Evolutionary conservation across 306 rosid species (phyloP).

Genomic region (Rosa chinensis): DNA sequence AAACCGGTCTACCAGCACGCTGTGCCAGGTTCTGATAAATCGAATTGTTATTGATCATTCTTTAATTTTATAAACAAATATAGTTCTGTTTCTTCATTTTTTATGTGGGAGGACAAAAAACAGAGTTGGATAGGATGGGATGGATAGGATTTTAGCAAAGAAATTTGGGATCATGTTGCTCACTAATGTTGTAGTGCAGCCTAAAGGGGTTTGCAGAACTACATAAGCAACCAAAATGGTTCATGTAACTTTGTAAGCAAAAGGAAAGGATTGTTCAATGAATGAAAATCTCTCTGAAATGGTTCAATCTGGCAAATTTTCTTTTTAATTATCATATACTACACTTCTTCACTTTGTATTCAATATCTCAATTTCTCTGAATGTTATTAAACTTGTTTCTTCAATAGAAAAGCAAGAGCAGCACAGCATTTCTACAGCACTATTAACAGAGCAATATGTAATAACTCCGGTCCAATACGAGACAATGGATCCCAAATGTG

Average conservation of each 20-base stretch:
- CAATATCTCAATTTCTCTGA: neutral
- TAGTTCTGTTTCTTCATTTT: slow-evolving; percentile 10
- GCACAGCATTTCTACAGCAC: neutral
- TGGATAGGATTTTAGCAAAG: slow-evolving; percentile 12
- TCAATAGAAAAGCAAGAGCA: neutral
- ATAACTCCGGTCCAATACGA: neutral
- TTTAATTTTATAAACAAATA: slow-evolving; percentile 24
- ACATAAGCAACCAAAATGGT: slow-evolving; percentile 10
- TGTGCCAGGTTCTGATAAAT: slow-evolving; percentile 72
- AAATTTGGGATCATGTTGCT: slow-evolving; percentile 21
- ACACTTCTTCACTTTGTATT: neutral
- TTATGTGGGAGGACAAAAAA: slow-evolving; percentile 4
- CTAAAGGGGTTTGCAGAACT: slow-evolving; percentile 26
- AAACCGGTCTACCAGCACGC: slow-evolving; percentile 67
- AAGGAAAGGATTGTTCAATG: slow-evolving; percentile 2
- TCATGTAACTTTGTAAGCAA: neutral
- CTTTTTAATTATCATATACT: neutral
- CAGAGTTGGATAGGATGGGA: neutral
- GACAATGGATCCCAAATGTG: neutral
- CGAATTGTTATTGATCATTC: slow-evolving; percentile 25
- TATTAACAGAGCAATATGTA: too few species aligned
- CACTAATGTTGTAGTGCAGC: slow-evolving; percentile 20
- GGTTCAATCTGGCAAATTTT: neutral
- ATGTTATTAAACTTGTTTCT: neutral
- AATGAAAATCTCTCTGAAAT: neutral